Percentiles rank a stretch among this genome's conserved stretches.
phyloP scores from a whole-genome alignment of 495 filamentous ascomycete species.

The Immersiella caudata region DNA sequence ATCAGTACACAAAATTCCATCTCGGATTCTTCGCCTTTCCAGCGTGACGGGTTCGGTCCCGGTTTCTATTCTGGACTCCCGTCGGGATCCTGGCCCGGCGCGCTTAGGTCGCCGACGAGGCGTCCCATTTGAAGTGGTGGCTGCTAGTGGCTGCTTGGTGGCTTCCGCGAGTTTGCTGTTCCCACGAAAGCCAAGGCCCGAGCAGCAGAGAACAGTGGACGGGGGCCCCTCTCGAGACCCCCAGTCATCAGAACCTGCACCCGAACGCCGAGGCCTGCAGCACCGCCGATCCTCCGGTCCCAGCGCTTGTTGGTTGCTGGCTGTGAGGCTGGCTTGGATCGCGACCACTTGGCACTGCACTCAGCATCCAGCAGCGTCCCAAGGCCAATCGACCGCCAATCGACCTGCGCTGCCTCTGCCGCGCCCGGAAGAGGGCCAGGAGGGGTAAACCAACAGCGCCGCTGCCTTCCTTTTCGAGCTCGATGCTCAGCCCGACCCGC shows the following conservation, averaged over 20 bases:
- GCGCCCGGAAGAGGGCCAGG: background rate
- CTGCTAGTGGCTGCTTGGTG: slow-evolving; percentile 10
- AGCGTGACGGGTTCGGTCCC: background rate
- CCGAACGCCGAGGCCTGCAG: slow-evolving; percentile 26
- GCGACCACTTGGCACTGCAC: background rate
- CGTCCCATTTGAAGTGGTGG: background rate
- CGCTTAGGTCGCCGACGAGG: background rate
- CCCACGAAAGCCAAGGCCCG: slow-evolving; percentile 9
- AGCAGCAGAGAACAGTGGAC: background rate
- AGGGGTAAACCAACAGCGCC: background rate
- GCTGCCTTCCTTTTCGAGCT: background rate
- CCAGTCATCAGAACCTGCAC: slow-evolving; percentile 14
- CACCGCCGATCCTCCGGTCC: slow-evolving; percentile 13
- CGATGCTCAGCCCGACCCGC: background rate
- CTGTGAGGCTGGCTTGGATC: background rate
- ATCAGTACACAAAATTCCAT: too few relatives aligned
- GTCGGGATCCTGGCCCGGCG: background rate
- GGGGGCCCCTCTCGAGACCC: background rate
- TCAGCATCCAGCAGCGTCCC: background rate
- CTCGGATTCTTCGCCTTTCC: background rate
- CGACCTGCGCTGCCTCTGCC: background rate
- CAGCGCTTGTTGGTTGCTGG: background rate
- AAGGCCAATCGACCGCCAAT: too few relatives aligned
- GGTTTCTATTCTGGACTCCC: background rate
- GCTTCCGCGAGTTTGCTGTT: background rate